A percentile compares a stretch with the other conserved stretches of the same genome.
These are phyloP conservation scores for Uronychia setigera DNA, from an alignment of 73 alveolate species.

Conservation along the genomic window DNA sequence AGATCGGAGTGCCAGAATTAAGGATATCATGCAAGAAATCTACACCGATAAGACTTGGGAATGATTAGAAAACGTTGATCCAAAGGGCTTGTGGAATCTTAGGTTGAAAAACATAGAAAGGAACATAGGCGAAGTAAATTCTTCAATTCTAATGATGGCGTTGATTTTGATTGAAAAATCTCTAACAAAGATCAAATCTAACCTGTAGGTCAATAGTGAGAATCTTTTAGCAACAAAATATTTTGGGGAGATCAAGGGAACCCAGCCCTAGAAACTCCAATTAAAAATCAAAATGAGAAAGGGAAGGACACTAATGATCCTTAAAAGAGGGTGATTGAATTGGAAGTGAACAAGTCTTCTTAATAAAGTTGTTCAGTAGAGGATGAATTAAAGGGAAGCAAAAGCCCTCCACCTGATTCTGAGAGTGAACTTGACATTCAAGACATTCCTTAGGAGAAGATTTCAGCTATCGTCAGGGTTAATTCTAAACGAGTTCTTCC, in stretches of 20 bases:
- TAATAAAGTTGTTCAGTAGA: neutral
- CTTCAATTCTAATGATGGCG: constrained; percentile 6
- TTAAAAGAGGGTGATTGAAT: neutral
- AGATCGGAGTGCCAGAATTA: neutral
- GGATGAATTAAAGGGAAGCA: neutral
- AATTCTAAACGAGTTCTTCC: neutral
- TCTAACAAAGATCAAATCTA: constrained; percentile 4
- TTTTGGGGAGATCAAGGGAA: constrained; percentile 9
- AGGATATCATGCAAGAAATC: neutral
- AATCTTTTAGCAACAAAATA: constrained; percentile 24
- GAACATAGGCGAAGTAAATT: neutral
- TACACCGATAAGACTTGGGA: constrained; percentile 29
- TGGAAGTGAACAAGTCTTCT: neutral
- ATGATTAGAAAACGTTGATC: constrained; percentile 9
- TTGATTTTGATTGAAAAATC: neutral
- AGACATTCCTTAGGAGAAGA: neutral
- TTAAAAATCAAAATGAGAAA: too few species aligned
- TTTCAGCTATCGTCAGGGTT: neutral
- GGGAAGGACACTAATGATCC: neutral
- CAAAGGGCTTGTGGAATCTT: constrained; percentile 13
- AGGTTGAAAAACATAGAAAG: constrained; percentile 17
- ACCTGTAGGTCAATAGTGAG: constrained; percentile 23
- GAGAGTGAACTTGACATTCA: neutral
- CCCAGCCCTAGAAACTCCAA: too few species aligned
- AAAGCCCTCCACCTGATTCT: too few species aligned